These are phyloP conservation scores for Scedosporium aurantiacum DNA, from an alignment of 2,329 filamentous ascomycete genomes.

Conservation along the genomic window DNA sequence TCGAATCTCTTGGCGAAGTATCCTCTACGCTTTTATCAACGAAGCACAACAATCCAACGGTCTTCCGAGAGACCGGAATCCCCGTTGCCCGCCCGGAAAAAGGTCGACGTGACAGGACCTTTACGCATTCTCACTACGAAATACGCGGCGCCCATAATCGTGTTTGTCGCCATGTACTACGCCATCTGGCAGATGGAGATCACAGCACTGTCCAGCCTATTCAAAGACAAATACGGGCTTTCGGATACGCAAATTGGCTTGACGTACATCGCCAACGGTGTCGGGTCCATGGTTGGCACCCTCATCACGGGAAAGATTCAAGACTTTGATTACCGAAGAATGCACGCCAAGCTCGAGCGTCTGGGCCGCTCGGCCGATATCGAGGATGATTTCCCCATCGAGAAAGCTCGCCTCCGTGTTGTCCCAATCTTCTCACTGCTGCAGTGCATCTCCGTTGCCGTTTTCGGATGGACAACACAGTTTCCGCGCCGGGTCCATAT, in stretches of 20 bases:
- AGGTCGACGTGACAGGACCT: slow-evolving; percentile 9
- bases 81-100: slow-evolving; percentile 9
- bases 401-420: slow-evolving; percentile 38
- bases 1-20: slow-evolving; percentile 12
- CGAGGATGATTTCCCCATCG: slow-evolving; percentile 30
- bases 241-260: slow-evolving; percentile 21
- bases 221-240: slow-evolving; percentile 17
- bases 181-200: slow-evolving; percentile 23
- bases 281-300: slow-evolving; percentile 19
- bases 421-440: slow-evolving; percentile 31
- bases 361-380: not conserved
- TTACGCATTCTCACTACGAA: slow-evolving; percentile 20
- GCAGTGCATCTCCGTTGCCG: slow-evolving; percentile 33
- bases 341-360: not conserved
- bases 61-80: not conserved
- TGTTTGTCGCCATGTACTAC: slow-evolving; percentile 22
- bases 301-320: slow-evolving; percentile 18
- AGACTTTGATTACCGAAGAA: slow-evolving; percentile 16
- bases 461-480: slow-evolving; percentile 43
- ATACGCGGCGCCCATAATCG: slow-evolving; percentile 18
- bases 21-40: not conserved
- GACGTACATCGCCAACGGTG: slow-evolving; percentile 20
- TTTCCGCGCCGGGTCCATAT: slow-evolving; percentile 30
- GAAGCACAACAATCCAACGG: not conserved
- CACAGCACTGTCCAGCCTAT: slow-evolving; percentile 22